Evolutionary conservation across 1,284 basidiomycete species (phyloP).

Genomic region (Serendipita sp.): DNA sequence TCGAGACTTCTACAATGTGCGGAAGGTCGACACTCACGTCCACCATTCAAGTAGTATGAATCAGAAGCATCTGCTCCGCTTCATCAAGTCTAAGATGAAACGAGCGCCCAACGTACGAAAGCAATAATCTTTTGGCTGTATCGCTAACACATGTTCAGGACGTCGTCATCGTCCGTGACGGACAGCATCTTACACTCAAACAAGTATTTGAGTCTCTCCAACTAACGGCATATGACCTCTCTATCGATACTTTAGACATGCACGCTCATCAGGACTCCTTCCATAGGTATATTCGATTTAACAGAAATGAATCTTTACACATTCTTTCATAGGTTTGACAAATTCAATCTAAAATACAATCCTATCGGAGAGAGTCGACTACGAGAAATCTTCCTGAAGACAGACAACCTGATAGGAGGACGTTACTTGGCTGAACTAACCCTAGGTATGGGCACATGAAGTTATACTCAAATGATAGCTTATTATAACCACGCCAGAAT

Average conservation of each 20-base stretch:
- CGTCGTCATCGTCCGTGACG: slow-evolving; percentile 90
- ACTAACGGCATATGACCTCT: slow-evolving; percentile 92
- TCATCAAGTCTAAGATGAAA: slow-evolving; percentile 98
- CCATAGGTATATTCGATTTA: slow-evolving; percentile 32
- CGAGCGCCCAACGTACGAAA: slow-evolving; percentile 49
- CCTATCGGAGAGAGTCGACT: slow-evolving; percentile 90
- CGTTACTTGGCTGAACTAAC: slow-evolving; percentile 92
- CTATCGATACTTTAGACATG: slow-evolving; percentile 99
- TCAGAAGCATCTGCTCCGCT: slow-evolving; percentile 97
- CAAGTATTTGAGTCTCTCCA: slow-evolving; percentile 94
- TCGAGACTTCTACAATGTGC: slow-evolving; percentile 93
- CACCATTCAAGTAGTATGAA: slow-evolving; percentile 99
- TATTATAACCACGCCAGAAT: slow-evolving; percentile 40
- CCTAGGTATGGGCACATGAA: slow-evolving; percentile 38
- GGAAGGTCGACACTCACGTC: slow-evolving; percentile 97
- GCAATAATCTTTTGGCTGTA: neutral
- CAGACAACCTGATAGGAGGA: slow-evolving; percentile 87
- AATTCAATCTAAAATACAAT: slow-evolving; percentile 88
- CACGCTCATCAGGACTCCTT: slow-evolving; percentile 96
- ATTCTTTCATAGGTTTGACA: slow-evolving; percentile 60
- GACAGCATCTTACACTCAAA: slow-evolving; percentile 73
- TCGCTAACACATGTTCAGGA: slow-evolving; percentile 41
- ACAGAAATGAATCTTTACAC: slow-evolving; percentile 16
- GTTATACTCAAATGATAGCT: neutral
- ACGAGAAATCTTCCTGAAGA: slow-evolving; percentile 97